These are phyloP conservation scores for Lobosporangium transversale DNA, from an alignment of 192 early-diverging fungal species.

Conservation along the genomic window DNA sequence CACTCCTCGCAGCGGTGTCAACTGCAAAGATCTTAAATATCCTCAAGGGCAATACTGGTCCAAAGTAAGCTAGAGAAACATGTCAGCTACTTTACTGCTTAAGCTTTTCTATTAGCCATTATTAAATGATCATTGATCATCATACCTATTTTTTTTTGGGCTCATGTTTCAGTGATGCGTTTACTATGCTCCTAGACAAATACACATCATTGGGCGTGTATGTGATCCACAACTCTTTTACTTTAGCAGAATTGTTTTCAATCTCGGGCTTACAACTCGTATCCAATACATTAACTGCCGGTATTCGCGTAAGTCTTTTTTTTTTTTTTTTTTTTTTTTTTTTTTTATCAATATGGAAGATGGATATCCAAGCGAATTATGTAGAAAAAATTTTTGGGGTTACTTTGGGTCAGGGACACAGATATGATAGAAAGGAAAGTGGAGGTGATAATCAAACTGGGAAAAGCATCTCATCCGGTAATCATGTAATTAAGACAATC, in stretches of 20 bases:
- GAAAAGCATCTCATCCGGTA: too few relatives aligned
- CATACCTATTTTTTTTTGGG: constrained; percentile 9
- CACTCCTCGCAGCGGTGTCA: constrained; percentile 66
- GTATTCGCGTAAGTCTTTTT: constrained; percentile 68
- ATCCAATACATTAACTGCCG: constrained; percentile 76
- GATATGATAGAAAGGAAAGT: background rate
- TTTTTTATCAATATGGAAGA: too few relatives aligned
- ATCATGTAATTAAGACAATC: background rate
- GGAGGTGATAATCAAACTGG: background rate
- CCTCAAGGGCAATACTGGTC: constrained; percentile 35
- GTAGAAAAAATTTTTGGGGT: background rate
- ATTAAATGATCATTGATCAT: background rate
- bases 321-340: constrained; percentile 3
- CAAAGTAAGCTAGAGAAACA: constrained; percentile 33
- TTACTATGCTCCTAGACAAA: constrained; percentile 67
- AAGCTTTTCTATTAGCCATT: too few relatives aligned
- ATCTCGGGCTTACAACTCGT: constrained; percentile 83
- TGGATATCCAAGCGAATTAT: background rate
- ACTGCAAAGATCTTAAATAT: constrained; percentile 69
- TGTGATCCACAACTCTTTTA: constrained; percentile 74
- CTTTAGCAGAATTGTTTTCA: constrained; percentile 79
- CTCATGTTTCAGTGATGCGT: constrained; percentile 63
- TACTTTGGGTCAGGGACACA: too few relatives aligned
- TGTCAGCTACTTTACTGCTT: too few relatives aligned
- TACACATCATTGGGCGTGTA: constrained; percentile 72